Evolutionary conservation across 129 eudicot species (phyloP), one percentile per base, ranked within the genome.

Genomic region (Solidago caesia): DNA sequence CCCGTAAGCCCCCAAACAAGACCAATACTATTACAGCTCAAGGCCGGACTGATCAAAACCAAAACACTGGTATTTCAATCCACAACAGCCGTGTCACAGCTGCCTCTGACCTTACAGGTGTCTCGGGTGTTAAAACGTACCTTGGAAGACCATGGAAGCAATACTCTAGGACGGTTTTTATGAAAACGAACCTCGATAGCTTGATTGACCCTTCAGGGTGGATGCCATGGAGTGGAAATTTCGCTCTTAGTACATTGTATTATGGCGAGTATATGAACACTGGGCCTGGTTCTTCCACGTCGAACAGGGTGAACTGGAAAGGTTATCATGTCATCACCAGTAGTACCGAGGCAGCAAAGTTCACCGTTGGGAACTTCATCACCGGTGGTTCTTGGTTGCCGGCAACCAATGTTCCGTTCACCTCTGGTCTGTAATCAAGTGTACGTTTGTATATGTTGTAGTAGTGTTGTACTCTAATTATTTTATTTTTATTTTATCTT

Each of bases 311-410:
- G 4, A 85, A 73, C 1, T 88, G 94, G 94, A 68, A 66, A 8
- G 90, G 90, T 14, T 88, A 81, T 51, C 94, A 44, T 64, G 85
- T 78, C 13, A 88, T 85, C 9, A 88, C 83, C 11, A 83, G 88
- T 45, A 77, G 82, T 6, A 69, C 75, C 0, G 90, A 75, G 67
- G 94, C 87, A 0, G 43, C 77, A 0, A 77, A 79, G 74, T 88
- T 88, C 64, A 71, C 88, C 1, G 84, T 78, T 4, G 87, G 88
- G 42, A 85, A 63, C 49, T 85, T 88, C 64, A 58, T 88, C n/a
- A 73, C 67, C 14, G 93, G 87, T 0, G 80, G 78, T 25, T 85
- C 93, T 44, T 88, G 93, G 93, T 61, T 88, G 80, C 89, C 93
- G 11, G 79, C 62, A 4, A 82, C 88, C 56, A 79, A 58, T 44